Evolutionary conservation across 2,329 filamentous ascomycete genomes (phyloP).

Genomic region (Pseudogymnoascus sp.): DNA sequence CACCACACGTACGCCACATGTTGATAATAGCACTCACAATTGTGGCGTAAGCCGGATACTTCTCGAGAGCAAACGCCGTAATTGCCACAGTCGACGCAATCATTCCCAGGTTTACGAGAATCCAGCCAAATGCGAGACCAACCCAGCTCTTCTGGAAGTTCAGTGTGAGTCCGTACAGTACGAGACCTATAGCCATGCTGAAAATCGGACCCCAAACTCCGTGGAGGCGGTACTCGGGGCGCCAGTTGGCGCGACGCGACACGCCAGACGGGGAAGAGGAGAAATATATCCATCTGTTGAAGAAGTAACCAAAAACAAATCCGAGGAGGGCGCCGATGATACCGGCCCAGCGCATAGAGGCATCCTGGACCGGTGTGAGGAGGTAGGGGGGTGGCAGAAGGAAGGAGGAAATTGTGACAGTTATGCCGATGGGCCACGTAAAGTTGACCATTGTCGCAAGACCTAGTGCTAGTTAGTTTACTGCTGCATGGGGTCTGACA

Average conservation of each 20-base stretch:
- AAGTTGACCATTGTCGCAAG: conserved; percentile 31
- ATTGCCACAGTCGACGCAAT: conserved; percentile 31
- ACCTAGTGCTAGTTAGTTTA: neutral
- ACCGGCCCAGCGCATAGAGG: conserved; percentile 32
- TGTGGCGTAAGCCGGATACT: conserved; percentile 30
- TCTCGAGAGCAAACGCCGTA: conserved; percentile 32
- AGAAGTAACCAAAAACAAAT: conserved; percentile 30
- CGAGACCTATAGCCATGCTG: conserved; percentile 28
- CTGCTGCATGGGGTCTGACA: neutral
- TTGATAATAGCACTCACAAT: conserved; percentile 32
- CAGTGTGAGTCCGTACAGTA: conserved; percentile 31
- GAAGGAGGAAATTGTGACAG: conserved; percentile 30
- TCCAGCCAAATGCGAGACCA: conserved; percentile 32
- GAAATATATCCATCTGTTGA: conserved; percentile 30
- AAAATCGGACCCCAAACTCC: conserved; percentile 30
- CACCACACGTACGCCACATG: conserved; percentile 34
- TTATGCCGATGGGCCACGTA: conserved; percentile 35
- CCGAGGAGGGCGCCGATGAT: conserved; percentile 30
- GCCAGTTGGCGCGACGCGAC: conserved; percentile 22
- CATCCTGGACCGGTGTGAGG: conserved; percentile 30
- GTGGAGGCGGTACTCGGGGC: conserved; percentile 30
- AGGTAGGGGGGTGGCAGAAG: conserved; percentile 30
- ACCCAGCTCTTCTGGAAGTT: conserved; percentile 31
- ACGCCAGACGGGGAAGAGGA: conserved; percentile 3
- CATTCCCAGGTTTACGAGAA: conserved; percentile 32